phyloP scores from a whole-genome alignment of 441 rosid species.

The Adansonia rubrostipa region DNA sequence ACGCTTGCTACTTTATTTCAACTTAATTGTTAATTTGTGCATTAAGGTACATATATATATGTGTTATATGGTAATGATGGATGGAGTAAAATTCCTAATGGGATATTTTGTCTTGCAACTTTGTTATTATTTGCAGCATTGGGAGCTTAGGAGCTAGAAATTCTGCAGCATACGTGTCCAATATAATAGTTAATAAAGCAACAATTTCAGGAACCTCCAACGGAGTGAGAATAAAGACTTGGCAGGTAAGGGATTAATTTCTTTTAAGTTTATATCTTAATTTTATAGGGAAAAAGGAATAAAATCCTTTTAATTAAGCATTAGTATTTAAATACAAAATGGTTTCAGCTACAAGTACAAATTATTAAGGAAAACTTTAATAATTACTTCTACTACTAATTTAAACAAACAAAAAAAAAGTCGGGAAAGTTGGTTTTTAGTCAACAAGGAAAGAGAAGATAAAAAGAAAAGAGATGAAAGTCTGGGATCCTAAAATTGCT shows the following conservation, averaged over 20 bases:
- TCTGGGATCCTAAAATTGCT: background rate
- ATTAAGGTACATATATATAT: background rate
- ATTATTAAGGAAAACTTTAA: no score
- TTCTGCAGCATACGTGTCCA: slow-evolving; percentile 73
- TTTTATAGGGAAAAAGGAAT: background rate
- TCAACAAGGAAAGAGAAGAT: background rate
- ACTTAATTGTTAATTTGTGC: background rate
- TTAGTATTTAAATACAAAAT: background rate
- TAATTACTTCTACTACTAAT: no score
- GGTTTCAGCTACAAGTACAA: background rate
- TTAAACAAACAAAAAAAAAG: background rate
- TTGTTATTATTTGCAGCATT: slow-evolving; percentile 48
- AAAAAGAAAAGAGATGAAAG: background rate
- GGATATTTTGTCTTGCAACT: background rate
- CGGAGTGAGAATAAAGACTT: slow-evolving; percentile 92
- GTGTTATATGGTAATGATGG: no score
- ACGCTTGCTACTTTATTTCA: slow-evolving; percentile 26
- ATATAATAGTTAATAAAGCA: slow-evolving; percentile 72
- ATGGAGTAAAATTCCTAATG: background rate
- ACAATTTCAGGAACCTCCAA: slow-evolving; percentile 75
- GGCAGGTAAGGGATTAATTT: slow-evolving; percentile 68
- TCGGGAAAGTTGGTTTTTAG: background rate
- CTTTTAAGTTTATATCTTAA: background rate
- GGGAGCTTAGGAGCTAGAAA: slow-evolving; percentile 84
- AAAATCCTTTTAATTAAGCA: no score